A percentile compares a stretch with the other conserved stretches of the same genome.
phyloP scores from a whole-genome alignment of 257 asterid genomes.

The Capsicum chinense region DNA sequence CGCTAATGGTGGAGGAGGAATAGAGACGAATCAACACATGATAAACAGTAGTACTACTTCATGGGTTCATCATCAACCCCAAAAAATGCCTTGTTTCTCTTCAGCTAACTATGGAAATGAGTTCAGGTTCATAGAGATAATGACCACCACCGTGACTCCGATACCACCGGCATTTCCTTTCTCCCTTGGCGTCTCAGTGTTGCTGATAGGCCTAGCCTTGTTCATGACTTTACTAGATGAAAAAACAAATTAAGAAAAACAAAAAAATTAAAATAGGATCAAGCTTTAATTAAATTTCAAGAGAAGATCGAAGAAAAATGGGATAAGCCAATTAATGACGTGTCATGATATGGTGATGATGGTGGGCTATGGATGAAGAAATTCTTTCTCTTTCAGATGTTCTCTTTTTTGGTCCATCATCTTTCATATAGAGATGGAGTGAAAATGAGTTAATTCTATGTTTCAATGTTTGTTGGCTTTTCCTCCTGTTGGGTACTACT shows the following conservation, averaged over 20 bases:
- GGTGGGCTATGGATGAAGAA: constrained; percentile 41
- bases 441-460: constrained; percentile 78
- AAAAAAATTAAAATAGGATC: background rate
- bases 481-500: constrained; percentile 16
- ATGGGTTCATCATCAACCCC: constrained; percentile 64
- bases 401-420: constrained; percentile 39
- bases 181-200: constrained; percentile 84
- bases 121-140: constrained; percentile 63
- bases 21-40: constrained; percentile 54
- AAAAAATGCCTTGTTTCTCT: constrained; percentile 43
- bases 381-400: constrained; percentile 50
- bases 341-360: background rate
- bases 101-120: constrained; percentile 54
- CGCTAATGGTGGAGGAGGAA: constrained; percentile 38
- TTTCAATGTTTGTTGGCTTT: constrained; percentile 29
- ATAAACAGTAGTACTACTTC: constrained; percentile 42
- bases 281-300: background rate
- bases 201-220: constrained; percentile 65
- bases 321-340: too few relatives aligned
- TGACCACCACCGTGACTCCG: constrained; percentile 54
- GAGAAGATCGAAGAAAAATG: constrained; percentile 8
- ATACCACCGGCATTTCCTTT: constrained; percentile 51
- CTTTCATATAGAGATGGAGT: constrained; percentile 67
- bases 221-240: constrained; percentile 76
- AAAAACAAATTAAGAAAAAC: background rate